A percentile compares a stretch with the other conserved stretches of the same genome.
phyloP scores from a whole-genome alignment of 768 basidiomycete genomes.

The Suillus lakei region DNA sequence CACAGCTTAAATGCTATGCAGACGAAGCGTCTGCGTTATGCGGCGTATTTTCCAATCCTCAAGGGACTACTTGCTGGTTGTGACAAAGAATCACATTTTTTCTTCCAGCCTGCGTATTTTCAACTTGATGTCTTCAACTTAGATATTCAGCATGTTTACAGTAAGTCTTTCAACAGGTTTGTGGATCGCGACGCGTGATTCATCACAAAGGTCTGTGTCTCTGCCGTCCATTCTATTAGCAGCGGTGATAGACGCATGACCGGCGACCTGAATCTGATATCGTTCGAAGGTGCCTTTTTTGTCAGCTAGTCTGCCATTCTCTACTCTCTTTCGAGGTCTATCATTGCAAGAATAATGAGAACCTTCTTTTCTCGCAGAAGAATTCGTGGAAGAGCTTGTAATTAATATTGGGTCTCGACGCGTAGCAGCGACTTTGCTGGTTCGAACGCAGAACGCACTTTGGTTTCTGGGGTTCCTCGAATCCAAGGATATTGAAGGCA shows the following conservation, averaged over 20 bases:
- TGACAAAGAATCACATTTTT: no score
- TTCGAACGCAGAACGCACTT: conserved; percentile 34
- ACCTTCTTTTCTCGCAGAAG: conserved; percentile 35
- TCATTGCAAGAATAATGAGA: conserved; percentile 35
- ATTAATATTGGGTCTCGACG: no score
- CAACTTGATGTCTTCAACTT: no score
- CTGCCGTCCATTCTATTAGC: conserved; percentile 23
- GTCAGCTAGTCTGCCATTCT: conserved; percentile 39
- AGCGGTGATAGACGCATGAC: conserved; percentile 37
- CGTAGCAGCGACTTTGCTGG: conserved; percentile 33
- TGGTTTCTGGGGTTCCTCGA: conserved; percentile 24
- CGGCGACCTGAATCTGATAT: conserved; percentile 30
- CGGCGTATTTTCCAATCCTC: no score
- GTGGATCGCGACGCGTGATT: conserved; percentile 17
- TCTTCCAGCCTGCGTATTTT: no score
- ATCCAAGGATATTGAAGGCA: conserved; percentile 38
- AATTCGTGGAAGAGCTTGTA: conserved; percentile 40
- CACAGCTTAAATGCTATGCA: no score
- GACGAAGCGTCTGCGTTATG: no score
- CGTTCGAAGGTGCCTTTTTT: conserved; percentile 23
- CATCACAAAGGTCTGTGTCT: conserved; percentile 26
- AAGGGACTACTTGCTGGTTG: no score
- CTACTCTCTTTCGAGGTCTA: conserved; percentile 30
- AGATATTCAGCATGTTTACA: no score
- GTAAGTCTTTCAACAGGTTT: not conserved